Evolutionary conservation across 441 rosid genomes (phyloP), one percentile per base, ranked within the genome.

Genomic region (Eutrema salsugineum): DNA sequence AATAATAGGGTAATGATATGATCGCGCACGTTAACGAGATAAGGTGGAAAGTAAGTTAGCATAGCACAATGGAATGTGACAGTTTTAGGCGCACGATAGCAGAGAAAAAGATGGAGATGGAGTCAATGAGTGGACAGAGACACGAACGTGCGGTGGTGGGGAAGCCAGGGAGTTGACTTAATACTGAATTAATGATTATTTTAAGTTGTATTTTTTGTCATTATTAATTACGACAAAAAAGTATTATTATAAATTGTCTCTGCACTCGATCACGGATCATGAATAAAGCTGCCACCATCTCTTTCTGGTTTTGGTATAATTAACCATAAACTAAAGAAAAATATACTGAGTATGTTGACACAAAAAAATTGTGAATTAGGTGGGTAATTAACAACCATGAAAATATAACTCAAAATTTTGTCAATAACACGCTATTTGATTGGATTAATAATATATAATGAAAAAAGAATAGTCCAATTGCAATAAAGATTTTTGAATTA

Each of bases 111-210:
- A 68, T 24, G 0, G 66, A 15, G 79, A 68, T 54, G 3, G 75
- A 63, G 75, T 70, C 75, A 76, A 49, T 70, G 71, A 69, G 79
- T 69, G 75, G 79, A 76, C 71, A 76, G 79, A 69, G 70, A 47
- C 56, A 66, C 50, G 71, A 76, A 64, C 79, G 79, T 76, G 79
- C 63, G 79, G 79, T 57, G 68, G 76, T 76, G 57, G 79, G 76
- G 76, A 64, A 76, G 15, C 50, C 14, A 56, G 32, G 56, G 71
- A 76, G 79, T 76, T 76, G 79, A 76, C 79, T 70, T 48, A 64
- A 64, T 12, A 69, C 55, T 48, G 44, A 47, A 27, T 62, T 78
- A 39, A 46, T 60, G 14, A 56, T 38, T 51, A 28, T 58, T 62
- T 43, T 46, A 35, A 28, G 9, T 36, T 43, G 0, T 75, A 7